These are phyloP conservation scores for Cordyceps cateniannulata DNA, from an alignment of 2,329 filamentous ascomycete species.

Conservation along the genomic window DNA sequence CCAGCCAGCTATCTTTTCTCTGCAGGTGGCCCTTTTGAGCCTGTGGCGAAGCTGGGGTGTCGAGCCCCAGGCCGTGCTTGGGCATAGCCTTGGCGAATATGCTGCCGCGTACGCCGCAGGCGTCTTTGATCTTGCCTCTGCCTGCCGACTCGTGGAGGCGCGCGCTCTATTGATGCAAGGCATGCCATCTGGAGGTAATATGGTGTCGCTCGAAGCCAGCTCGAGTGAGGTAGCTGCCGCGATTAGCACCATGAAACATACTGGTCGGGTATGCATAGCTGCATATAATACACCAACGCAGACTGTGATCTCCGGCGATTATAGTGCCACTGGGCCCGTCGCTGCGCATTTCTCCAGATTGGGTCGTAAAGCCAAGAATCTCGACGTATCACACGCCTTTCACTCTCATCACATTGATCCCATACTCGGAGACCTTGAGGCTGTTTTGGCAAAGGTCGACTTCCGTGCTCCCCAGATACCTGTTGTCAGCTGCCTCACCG, in stretches of 20 bases:
- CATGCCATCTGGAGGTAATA: neutral
- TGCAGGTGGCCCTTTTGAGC: neutral
- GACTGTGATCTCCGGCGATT: neutral
- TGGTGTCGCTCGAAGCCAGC: neutral
- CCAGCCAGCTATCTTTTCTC: neutral
- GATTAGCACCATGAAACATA: neutral
- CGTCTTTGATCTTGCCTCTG: neutral
- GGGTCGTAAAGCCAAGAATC: neutral
- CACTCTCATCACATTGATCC: neutral
- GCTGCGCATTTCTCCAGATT: neutral
- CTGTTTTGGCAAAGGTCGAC: too few relatives aligned
- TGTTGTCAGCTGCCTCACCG: neutral
- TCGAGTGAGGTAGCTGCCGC: neutral
- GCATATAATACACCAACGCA: neutral
- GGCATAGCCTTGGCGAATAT: neutral
- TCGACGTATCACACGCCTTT: neutral
- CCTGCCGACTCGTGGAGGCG: neutral
- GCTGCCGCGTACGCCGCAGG: neutral
- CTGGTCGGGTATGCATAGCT: neutral
- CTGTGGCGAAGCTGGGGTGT: neutral
- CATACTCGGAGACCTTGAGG: neutral
- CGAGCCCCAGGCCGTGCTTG: neutral
- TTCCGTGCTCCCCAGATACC: neutral
- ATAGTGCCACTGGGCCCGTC: neutral
- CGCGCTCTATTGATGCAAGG: neutral